Conservation (phyloP, 257 asterid species). For the Echium plantagineum region DNA sequence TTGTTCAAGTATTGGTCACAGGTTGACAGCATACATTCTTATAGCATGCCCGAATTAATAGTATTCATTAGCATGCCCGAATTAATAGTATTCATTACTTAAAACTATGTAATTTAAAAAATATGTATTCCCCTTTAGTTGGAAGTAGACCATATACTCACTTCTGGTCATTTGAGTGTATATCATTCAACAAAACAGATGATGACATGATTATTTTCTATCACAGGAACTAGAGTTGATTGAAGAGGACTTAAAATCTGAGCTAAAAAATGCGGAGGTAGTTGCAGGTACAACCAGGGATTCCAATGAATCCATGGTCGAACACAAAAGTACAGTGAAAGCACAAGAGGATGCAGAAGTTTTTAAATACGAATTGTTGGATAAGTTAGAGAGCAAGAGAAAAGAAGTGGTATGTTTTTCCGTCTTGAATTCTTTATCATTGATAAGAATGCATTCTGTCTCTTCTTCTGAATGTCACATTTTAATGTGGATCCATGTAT, state of each 20-base stretch:
- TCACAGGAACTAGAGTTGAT: conserved; percentile 51
- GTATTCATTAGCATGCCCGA: not conserved
- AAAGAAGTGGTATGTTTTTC: conserved; percentile 49
- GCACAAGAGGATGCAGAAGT: conserved; percentile 39
- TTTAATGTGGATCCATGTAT: too few species aligned
- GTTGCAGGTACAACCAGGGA: conserved; percentile 21
- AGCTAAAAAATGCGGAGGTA: conserved; percentile 37
- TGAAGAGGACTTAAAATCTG: conserved; percentile 49
- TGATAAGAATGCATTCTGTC: not conserved
- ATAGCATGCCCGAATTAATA: not conserved
- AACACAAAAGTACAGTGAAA: conserved; percentile 22
- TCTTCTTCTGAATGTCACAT: too few species aligned
- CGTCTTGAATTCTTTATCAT: not conserved
- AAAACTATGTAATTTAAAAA: not conserved
- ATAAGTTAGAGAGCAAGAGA: conserved; percentile 60
- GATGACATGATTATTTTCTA: not conserved
- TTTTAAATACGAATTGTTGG: conserved; percentile 32
- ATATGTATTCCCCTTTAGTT: not conserved
- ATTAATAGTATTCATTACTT: not conserved
- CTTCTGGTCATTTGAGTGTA: not conserved
- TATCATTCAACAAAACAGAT: not conserved
- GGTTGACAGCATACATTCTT: not conserved
- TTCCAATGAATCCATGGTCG: conserved; percentile 22
- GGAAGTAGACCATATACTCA: not conserved
- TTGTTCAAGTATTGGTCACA: not conserved